These are phyloP conservation scores for Yarrowia alimentaria DNA, from an alignment of 805 yeast species.

Conservation along the genomic window DNA sequence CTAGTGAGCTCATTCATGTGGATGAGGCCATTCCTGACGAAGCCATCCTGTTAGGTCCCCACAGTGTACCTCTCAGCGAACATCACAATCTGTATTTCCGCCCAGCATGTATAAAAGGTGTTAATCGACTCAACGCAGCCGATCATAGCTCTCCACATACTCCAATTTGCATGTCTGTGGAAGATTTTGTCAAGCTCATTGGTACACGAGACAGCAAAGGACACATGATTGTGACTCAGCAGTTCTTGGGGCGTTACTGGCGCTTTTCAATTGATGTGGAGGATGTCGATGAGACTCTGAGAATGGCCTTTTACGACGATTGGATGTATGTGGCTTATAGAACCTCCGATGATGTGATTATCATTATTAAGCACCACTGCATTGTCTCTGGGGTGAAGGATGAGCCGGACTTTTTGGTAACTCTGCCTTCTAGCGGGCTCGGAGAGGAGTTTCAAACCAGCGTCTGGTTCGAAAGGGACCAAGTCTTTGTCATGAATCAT, in stretches of 20 bases:
- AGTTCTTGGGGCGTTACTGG: constrained; percentile 11
- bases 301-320: neutral
- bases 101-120: neutral
- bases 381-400: neutral
- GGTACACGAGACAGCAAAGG: constrained; percentile 1
- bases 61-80: neutral
- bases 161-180: constrained; percentile 6
- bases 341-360: no score
- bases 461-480: neutral
- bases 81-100: constrained; percentile 6
- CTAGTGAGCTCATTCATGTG: neutral
- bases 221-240: neutral
- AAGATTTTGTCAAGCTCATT: constrained; percentile 1
- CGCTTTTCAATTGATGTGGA: neutral
- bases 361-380: constrained; percentile 11
- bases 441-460: no score
- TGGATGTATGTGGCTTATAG: neutral
- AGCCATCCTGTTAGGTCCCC: neutral
- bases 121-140: constrained; percentile 1
- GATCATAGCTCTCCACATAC: neutral
- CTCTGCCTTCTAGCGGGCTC: no score
- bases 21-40: constrained; percentile 1
- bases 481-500: constrained; percentile 3
- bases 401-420: neutral
- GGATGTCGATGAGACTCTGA: neutral